Conservation (phyloP, 2,329 filamentous ascomycete species). For the Colletotrichum noveboracense region DNA sequence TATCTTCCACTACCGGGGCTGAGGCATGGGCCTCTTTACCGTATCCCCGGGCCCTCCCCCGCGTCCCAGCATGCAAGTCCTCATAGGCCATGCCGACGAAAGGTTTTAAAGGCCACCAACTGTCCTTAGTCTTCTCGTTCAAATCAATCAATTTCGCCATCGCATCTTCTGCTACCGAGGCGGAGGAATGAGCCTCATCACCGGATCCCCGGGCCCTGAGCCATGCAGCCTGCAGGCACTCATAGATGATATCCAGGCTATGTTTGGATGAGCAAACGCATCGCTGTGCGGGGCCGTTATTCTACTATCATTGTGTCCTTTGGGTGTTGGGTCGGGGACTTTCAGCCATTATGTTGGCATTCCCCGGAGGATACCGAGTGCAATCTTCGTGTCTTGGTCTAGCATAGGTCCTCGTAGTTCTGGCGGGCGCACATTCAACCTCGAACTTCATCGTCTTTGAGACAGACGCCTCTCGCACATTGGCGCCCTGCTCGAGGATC, state of each 20-base stretch:
- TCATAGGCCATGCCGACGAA: background rate
- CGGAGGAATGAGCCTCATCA: background rate
- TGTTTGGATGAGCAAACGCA: background rate
- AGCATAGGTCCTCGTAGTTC: background rate
- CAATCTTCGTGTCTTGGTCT: background rate
- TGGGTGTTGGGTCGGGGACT: background rate
- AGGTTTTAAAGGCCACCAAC: background rate
- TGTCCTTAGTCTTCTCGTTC: background rate
- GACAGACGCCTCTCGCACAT: background rate
- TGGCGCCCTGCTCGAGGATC: background rate
- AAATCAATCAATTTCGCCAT: background rate
- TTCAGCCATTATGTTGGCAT: background rate
- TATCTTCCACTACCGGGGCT: background rate
- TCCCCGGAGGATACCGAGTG: background rate
- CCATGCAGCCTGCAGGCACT: background rate
- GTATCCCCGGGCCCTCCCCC: too few species aligned
- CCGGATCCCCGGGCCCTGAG: background rate
- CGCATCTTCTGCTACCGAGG: background rate
- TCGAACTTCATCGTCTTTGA: background rate
- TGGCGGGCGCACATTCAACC: background rate
- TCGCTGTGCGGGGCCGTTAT: background rate
- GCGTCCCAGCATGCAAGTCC: too few species aligned
- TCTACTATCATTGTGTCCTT: background rate
- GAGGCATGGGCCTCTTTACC: background rate
- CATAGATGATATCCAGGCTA: background rate